Evolutionary conservation across 2,329 filamentous ascomycete species (phyloP).

Genomic region (Seiridium unicorne): DNA sequence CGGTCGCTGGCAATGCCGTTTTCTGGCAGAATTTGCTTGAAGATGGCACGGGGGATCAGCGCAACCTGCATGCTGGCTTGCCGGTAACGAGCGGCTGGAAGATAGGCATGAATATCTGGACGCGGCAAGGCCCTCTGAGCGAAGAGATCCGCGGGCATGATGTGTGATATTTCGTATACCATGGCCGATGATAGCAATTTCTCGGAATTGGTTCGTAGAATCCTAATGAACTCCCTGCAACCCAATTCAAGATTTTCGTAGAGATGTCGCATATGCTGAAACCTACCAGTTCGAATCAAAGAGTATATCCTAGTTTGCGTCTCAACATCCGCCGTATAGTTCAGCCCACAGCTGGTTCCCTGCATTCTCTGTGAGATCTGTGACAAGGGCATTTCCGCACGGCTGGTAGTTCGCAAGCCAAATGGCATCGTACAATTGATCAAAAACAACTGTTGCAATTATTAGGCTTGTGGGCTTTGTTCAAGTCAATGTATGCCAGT

Average conservation of each 20-base stretch:
- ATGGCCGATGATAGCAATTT: too few species aligned
- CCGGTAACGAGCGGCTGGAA: slow-evolving; percentile 44
- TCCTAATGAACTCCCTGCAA: too few species aligned
- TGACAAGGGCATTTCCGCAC: slow-evolving; percentile 31
- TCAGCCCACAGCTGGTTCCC: slow-evolving; percentile 26
- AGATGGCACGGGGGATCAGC: slow-evolving; percentile 38
- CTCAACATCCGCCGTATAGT: slow-evolving; percentile 29
- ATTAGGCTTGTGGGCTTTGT: too few species aligned
- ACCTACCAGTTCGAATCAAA: too few species aligned
- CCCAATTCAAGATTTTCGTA: too few species aligned
- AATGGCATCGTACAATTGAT: slow-evolving; percentile 33
- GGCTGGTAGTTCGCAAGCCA: slow-evolving; percentile 37
- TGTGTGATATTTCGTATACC: slow-evolving; percentile 9
- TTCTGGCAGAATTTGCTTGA: slow-evolving; percentile 46
- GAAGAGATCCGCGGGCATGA: slow-evolving; percentile 30
- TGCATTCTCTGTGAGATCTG: slow-evolving; percentile 29
- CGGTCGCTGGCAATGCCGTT: slow-evolving; percentile 44
- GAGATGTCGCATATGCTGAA: too few species aligned
- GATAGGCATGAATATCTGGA: slow-evolving; percentile 54
- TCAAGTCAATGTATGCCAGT: neutral
- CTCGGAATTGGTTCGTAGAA: too few species aligned
- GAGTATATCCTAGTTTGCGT: neutral
- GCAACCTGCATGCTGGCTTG: slow-evolving; percentile 45
- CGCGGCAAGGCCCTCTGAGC: slow-evolving; percentile 38
- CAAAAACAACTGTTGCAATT: slow-evolving; percentile 31